Conservation (phyloP, 1,284 basidiomycete genomes). For the Tetrapyrgos nigripes region DNA sequence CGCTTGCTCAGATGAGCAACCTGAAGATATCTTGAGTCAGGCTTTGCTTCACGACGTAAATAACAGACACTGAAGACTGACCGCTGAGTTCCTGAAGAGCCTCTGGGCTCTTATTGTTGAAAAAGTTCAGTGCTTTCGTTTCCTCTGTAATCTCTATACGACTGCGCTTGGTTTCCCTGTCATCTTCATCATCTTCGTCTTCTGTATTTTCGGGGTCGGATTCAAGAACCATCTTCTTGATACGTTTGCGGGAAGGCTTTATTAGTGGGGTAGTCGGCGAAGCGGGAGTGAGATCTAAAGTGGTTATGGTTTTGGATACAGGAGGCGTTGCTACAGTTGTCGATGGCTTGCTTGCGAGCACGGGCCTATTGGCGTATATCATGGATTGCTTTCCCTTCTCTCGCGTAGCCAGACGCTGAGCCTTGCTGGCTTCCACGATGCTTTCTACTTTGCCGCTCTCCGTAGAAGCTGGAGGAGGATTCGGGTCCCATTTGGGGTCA, state of each 20-base stretch:
- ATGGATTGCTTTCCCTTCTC: conserved; percentile 79
- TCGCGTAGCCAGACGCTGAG: conserved; percentile 62
- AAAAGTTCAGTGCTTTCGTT: conserved; percentile 79
- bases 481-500: conserved; percentile 60
- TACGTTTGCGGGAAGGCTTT: conserved; percentile 51
- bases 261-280: conserved; percentile 43
- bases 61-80: conserved; percentile 40
- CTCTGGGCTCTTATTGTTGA: conserved; percentile 80
- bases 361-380: conserved; percentile 72
- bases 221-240: conserved; percentile 64
- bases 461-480: conserved; percentile 28
- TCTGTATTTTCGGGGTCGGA: conserved; percentile 68
- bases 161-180: conserved; percentile 16
- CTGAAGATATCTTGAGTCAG: conserved; percentile 51
- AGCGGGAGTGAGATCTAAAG: conserved; percentile 35
- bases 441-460: conserved; percentile 67
- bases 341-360: conserved; percentile 17
- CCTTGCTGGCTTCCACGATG: conserved; percentile 70
- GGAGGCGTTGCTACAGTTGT: conserved; percentile 43
- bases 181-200: conserved; percentile 41
- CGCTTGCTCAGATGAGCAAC: conserved; percentile 87
- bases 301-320: conserved; percentile 44
- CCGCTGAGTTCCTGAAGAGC: conserved; percentile 91
- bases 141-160: conserved; percentile 37
- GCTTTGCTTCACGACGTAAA: conserved; percentile 18